Evolutionary conservation across 2,329 filamentous ascomycete genomes (phyloP), one percentile per base, ranked within the genome.

Genomic region (Beauveria brongniartii): DNA sequence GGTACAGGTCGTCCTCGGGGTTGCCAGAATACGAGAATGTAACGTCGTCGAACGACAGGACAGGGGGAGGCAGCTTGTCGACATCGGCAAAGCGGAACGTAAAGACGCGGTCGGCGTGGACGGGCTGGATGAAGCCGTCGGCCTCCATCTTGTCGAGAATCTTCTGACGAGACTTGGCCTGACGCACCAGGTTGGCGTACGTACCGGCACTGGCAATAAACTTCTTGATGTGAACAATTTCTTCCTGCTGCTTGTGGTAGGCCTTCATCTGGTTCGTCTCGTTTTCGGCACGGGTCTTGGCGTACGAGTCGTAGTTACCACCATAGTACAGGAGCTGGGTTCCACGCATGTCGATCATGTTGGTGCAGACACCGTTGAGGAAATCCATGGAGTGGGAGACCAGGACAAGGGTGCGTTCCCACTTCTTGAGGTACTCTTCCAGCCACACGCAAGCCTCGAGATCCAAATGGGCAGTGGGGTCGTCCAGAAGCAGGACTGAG

Each of bases 71-170:
- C n/a, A 99, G 88, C 84, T 99, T 99, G 74, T 99, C 94, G 59
- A 97, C 94, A 71, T 97, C 92, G 67, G 94, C 94, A 76, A 99
- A 99, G 71, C 93, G 88, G 88, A 99, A 99, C 62, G 88, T 93
- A 80, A 99, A 99, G 72, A 96, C 89, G 64, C 86, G 85, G 78
- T 99, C 94, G 65, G 85, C 78, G 61, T 82, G 77, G 64, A 99
- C 92, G 61, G 91, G 90, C 78, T 99, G 89, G 73, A 99, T 97
- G 77, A 97, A 94, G 68, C 94, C 94, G 71, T 99, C 94, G 69
- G 95, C 94, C 83, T 97, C 93, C 94, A 99, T 99, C 88, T 99
- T 99, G 85, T 99, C 94, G 67, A 97, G 84, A 77, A 97, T 97
- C 91, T 99, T 99, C 79, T 99, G 94, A 66, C 94, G 88, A 48